A percentile compares a stretch with the other conserved stretches of the same genome.
Evolutionary conservation across 495 filamentous ascomycete species (phyloP).

Genomic region (Tuber indicum): DNA sequence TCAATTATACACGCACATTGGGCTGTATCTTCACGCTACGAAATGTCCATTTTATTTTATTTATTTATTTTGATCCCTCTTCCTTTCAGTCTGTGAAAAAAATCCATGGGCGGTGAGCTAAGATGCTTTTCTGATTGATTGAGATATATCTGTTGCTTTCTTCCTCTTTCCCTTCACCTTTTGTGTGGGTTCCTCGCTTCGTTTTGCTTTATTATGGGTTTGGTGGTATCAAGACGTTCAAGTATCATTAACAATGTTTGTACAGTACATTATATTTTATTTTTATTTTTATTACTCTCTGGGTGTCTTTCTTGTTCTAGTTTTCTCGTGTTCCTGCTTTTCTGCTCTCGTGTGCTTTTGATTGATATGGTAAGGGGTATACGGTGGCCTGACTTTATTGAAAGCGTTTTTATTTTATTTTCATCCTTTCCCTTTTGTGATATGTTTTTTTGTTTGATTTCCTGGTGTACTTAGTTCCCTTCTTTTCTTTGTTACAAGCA

Average conservation of each 20-base stretch:
- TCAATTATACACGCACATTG: slow-evolving; percentile 23
- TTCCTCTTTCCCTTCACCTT: not conserved
- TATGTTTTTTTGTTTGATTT: not conserved
- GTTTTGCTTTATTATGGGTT: slow-evolving; percentile 13
- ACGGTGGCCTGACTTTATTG: slow-evolving; percentile 39
- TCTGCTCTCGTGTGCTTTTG: slow-evolving; percentile 11
- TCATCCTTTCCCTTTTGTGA: slow-evolving; percentile 4
- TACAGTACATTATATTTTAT: slow-evolving; percentile 31
- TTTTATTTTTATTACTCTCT: not conserved
- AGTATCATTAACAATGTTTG: slow-evolving; percentile 28
- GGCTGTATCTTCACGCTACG: slow-evolving; percentile 26
- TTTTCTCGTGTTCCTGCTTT: not conserved
- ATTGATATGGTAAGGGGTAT: slow-evolving; percentile 34
- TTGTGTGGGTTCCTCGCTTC: slow-evolving; percentile 13
- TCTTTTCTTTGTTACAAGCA: not conserved
- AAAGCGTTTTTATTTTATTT: slow-evolving; percentile 17
- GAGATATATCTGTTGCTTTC: not conserved
- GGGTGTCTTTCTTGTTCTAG: slow-evolving; percentile 15
- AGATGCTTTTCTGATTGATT: slow-evolving; percentile 13
- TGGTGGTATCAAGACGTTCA: slow-evolving; percentile 38
- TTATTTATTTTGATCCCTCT: slow-evolving; percentile 11
- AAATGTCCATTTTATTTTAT: slow-evolving; percentile 14
- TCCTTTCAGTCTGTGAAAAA: not conserved
- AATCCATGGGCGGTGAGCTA: slow-evolving; percentile 20
- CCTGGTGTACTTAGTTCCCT: not conserved